These are phyloP conservation scores for Syzygium aqueum DNA, from an alignment of 345 rosid species.

Conservation along the genomic window DNA sequence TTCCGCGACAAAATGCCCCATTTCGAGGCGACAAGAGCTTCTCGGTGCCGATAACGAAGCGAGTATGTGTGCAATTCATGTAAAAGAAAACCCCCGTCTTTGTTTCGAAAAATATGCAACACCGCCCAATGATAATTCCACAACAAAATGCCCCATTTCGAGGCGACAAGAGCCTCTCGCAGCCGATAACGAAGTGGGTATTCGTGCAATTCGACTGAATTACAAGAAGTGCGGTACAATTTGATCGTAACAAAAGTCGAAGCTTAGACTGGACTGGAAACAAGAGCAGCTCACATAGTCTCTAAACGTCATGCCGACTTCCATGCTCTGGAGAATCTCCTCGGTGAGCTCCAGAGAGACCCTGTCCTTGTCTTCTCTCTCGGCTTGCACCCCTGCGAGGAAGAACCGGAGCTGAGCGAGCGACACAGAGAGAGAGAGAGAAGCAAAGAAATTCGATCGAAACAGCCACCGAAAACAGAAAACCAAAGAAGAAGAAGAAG, in stretches of 20 bases:
- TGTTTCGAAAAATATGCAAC: neutral
- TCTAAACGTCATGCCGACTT: constrained; percentile 73
- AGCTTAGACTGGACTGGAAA: neutral
- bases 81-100: neutral
- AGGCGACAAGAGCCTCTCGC: neutral
- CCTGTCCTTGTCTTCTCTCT: constrained; percentile 62
- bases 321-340: constrained; percentile 90
- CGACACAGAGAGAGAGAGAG: neutral
- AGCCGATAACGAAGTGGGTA: neutral
- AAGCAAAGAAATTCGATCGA: neutral
- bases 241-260: neutral
- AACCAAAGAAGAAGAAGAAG: neutral
- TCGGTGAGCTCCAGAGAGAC: constrained; percentile 74
- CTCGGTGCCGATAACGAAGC: neutral
- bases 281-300: constrained; percentile 49
- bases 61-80: neutral
- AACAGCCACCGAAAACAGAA: neutral
- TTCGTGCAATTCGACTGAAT: neutral
- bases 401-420: neutral
- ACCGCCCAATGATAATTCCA: neutral
- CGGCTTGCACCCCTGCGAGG: constrained; percentile 25
- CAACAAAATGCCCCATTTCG: neutral
- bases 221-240: neutral
- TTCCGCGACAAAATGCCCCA: neutral
- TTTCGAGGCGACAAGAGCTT: neutral